A percentile compares a stretch with the other conserved stretches of the same genome.
Evolutionary conservation across 2,329 filamentous ascomycete species (phyloP).

Genomic region (Trichoderma oligosporum): DNA sequence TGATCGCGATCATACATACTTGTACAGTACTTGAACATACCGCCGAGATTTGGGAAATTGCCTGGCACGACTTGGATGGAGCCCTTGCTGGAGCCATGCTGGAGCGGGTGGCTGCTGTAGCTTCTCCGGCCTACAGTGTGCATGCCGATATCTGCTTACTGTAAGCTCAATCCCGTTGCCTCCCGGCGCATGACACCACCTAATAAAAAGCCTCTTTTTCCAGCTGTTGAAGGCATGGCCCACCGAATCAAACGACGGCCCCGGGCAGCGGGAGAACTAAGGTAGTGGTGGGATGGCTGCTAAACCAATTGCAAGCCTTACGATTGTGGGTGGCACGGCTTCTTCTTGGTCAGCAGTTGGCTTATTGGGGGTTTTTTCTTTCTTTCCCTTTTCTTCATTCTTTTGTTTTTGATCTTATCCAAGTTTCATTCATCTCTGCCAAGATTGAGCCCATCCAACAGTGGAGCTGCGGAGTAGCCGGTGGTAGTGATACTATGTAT

Average conservation of each 20-base stretch:
- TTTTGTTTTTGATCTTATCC: not conserved
- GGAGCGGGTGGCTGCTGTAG: conserved; percentile 7
- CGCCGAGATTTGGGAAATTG: not conserved
- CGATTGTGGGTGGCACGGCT: not conserved
- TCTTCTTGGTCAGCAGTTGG: not conserved
- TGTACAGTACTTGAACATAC: not conserved
- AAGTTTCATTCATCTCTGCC: not conserved
- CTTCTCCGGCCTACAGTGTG: not conserved
- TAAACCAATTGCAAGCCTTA: too few relatives aligned
- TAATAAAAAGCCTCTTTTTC: not conserved
- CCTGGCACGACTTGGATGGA: not conserved
- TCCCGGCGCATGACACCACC: conserved; percentile 12
- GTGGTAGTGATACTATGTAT: too few relatives aligned
- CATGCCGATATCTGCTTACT: not conserved
- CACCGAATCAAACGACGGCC: not conserved
- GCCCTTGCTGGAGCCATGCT: not conserved
- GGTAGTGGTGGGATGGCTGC: not conserved
- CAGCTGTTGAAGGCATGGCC: not conserved
- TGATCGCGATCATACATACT: not conserved
- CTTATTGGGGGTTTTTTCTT: not conserved
- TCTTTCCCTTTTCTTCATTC: not conserved
- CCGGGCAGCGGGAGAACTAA: not conserved
- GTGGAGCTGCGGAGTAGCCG: conserved; percentile 12
- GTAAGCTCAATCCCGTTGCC: not conserved
- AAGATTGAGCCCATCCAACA: conserved; percentile 7